These are phyloP conservation scores for Pseudotsuga menziesii DNA, from an alignment of 75 land plant genomes.

Conservation along the genomic window DNA sequence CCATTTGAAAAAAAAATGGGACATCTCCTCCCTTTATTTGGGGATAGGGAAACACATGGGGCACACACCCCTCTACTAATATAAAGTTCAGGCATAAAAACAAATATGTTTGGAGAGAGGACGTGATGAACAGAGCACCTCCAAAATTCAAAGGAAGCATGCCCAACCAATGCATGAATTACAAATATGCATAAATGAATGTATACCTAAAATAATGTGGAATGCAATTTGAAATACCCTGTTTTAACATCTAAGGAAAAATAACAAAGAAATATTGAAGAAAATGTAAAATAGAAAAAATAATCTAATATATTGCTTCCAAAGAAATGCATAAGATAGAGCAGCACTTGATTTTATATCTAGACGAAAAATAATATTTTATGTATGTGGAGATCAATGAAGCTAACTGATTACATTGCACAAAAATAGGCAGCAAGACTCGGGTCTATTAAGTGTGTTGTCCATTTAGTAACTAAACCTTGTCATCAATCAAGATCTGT, in stretches of 20 bases:
- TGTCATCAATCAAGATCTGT: too few relatives aligned
- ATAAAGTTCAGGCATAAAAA: not conserved
- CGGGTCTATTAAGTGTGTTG: too few relatives aligned
- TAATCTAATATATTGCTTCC: not conserved
- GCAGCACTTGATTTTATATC: not conserved
- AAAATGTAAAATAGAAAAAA: too few relatives aligned
- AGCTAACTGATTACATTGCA: too few relatives aligned
- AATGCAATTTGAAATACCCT: not conserved
- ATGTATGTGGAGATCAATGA: not conserved
- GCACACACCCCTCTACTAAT: too few relatives aligned
- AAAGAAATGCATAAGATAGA: not conserved
- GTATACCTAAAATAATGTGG: not conserved
- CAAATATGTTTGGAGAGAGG: not conserved
- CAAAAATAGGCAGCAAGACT: too few relatives aligned
- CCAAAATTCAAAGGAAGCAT: not conserved
- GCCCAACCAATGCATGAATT: not conserved
- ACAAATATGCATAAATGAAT: not conserved
- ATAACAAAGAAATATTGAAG: not conserved
- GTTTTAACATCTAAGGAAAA: not conserved
- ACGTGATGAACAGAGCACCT: not conserved
- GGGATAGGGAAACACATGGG: too few relatives aligned
- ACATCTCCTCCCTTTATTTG: too few relatives aligned
- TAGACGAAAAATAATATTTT: not conserved
- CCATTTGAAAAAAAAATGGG: too few relatives aligned
- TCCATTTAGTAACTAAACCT: too few relatives aligned